phyloP scores from a whole-genome alignment of 176 grass and related monocot species.

The Oryza longistaminata region DNA sequence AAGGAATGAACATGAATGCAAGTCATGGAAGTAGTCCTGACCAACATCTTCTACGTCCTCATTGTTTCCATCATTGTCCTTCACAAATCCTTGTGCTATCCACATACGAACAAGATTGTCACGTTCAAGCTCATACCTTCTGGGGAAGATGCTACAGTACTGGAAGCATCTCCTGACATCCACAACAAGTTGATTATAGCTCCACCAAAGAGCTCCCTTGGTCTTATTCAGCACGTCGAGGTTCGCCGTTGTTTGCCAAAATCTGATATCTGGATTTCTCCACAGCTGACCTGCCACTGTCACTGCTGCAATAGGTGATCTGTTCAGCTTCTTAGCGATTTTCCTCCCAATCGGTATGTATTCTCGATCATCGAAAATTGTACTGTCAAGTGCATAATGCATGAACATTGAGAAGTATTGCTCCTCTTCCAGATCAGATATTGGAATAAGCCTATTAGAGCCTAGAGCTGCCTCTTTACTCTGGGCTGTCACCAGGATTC shows the following conservation, averaged over 20 bases:
- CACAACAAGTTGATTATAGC: slow-evolving; percentile 28
- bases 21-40: slow-evolving; percentile 25
- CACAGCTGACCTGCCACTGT: slow-evolving; percentile 4
- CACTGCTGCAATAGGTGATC: slow-evolving; percentile 34
- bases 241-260: slow-evolving; percentile 6
- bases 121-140: neutral
- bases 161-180: slow-evolving; percentile 37
- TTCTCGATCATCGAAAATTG: neutral
- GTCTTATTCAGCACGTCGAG: slow-evolving; percentile 12
- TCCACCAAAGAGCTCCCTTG: slow-evolving; percentile 18
- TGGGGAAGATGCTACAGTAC: slow-evolving; percentile 41
- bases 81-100: slow-evolving; percentile 37
- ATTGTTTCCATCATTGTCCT: neutral
- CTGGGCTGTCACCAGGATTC: slow-evolving; percentile 32
- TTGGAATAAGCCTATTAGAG: neutral
- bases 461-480: neutral
- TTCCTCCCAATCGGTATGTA: neutral
- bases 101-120: slow-evolving; percentile 22
- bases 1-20: slow-evolving; percentile 39
- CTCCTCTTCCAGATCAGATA: neutral
- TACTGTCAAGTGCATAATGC: neutral
- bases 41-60: slow-evolving; percentile 18
- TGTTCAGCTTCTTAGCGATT: slow-evolving; percentile 16
- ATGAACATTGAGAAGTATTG: neutral
- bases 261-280: neutral